These are phyloP conservation scores for Naganishia liquefaciens DNA, from an alignment of 1,284 basidiomycete genomes.

Conservation along the genomic window DNA sequence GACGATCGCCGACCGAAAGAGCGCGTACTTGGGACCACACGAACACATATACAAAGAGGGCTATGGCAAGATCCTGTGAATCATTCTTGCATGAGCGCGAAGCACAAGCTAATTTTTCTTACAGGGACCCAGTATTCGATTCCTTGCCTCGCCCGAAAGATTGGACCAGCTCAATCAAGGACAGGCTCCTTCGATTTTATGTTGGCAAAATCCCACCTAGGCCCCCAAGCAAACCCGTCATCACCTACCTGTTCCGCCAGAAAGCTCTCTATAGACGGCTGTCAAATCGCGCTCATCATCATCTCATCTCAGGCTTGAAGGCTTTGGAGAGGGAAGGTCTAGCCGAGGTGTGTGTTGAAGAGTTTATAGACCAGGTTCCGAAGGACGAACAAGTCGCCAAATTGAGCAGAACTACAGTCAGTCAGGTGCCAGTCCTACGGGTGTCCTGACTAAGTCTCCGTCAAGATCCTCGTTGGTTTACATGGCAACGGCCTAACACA, in stretches of 20 bases:
- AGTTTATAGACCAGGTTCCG: slow-evolving; percentile 3
- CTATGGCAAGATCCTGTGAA: slow-evolving; percentile 7
- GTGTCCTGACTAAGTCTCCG: neutral
- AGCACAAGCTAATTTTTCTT: slow-evolving; percentile 15
- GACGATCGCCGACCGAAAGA: slow-evolving; percentile 18
- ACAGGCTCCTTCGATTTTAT: slow-evolving; percentile 10
- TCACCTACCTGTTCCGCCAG: slow-evolving; percentile 31
- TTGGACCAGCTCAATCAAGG: slow-evolving; percentile 17
- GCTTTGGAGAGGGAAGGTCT: slow-evolving; percentile 14
- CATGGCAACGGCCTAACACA: slow-evolving; percentile 29
- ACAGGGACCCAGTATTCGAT: slow-evolving; percentile 13
- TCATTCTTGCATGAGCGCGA: neutral
- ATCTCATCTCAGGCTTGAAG: slow-evolving; percentile 3
- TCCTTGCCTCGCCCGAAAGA: slow-evolving; percentile 1
- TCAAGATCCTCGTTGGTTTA: slow-evolving; percentile 23
- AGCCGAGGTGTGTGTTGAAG: slow-evolving; percentile 26
- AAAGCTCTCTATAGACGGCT: slow-evolving; percentile 3
- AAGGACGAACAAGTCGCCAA: slow-evolving; percentile 28
- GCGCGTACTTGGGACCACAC: slow-evolving; percentile 4
- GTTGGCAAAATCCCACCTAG: slow-evolving; percentile 7
- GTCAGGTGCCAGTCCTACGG: neutral
- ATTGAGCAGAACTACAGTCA: slow-evolving; percentile 28
- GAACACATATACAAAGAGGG: neutral
- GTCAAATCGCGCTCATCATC: slow-evolving; percentile 2
- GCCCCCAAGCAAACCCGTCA: slow-evolving; percentile 14